A percentile compares a stretch with the other conserved stretches of the same genome.
Evolutionary conservation across 2,329 filamentous ascomycete species (phyloP).

Genomic region (Sporothrix brunneoviolacea): DNA sequence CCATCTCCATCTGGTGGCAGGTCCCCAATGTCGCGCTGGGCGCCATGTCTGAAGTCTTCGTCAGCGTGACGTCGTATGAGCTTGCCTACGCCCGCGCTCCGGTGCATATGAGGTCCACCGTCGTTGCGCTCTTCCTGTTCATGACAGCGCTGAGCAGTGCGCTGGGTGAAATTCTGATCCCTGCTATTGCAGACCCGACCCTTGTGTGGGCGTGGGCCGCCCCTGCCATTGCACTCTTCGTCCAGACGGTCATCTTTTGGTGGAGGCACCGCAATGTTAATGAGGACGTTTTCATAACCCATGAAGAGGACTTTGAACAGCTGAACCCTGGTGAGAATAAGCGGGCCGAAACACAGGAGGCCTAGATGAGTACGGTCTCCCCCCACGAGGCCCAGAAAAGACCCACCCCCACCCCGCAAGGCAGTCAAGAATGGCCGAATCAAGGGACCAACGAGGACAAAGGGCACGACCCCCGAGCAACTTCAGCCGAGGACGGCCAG

Average conservation of each 20-base stretch:
- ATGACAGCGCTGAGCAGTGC: slow-evolving; percentile 52
- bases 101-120: slow-evolving; percentile 54
- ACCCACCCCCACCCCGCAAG: too few species aligned
- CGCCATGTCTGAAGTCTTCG: slow-evolving; percentile 49
- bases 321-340: too few species aligned
- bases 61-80: slow-evolving; percentile 58
- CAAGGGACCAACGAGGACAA: too few species aligned
- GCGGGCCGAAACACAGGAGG: too few species aligned
- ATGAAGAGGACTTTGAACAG: slow-evolving; percentile 16
- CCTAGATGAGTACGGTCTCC: too few species aligned
- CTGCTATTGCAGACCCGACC: slow-evolving; percentile 35
- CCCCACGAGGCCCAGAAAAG: too few species aligned
- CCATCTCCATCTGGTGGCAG: slow-evolving; percentile 47
- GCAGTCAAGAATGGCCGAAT: too few species aligned
- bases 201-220: slow-evolving; percentile 39
- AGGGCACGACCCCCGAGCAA: too few species aligned
- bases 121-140: slow-evolving; percentile 50
- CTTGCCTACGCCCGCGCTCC: slow-evolving; percentile 64
- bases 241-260: slow-evolving; percentile 42
- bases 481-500: too few species aligned
- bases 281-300: slow-evolving; percentile 36
- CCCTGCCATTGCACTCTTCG: slow-evolving; percentile 39
- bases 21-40: slow-evolving; percentile 45
- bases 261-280: slow-evolving; percentile 40
- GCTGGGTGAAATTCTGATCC: slow-evolving; percentile 36